phyloP scores from a whole-genome alignment of 2,329 filamentous ascomycete species.

The Colletotrichum gigasporum region DNA sequence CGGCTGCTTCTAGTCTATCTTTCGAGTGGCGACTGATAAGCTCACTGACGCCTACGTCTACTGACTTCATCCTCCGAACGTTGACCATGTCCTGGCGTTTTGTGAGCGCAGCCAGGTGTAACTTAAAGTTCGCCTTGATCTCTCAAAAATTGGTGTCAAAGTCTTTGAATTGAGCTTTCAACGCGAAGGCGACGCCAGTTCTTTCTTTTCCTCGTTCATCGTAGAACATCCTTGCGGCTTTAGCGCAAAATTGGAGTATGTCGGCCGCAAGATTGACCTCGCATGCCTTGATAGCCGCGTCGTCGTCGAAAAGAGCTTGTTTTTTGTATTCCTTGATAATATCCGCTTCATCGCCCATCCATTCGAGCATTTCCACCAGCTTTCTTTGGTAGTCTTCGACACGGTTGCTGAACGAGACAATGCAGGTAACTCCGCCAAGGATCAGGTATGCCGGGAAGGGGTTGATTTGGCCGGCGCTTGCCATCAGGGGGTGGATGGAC shows the following conservation, averaged over 20 bases:
- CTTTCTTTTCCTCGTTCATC: background rate
- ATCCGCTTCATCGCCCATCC: background rate
- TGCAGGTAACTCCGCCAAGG: slow-evolving; percentile 5
- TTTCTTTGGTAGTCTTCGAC: background rate
- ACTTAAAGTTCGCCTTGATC: background rate
- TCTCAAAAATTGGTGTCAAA: background rate
- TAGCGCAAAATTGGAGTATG: background rate
- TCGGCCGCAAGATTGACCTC: background rate
- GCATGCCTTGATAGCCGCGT: background rate
- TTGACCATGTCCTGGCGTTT: background rate
- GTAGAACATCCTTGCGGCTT: background rate
- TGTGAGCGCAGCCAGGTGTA: background rate
- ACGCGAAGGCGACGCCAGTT: background rate
- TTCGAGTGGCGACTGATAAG: too few relatives aligned
- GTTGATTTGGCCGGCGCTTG: background rate
- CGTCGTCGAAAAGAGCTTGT: background rate
- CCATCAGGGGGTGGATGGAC: background rate
- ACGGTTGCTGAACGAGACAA: background rate
- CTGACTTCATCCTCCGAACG: background rate
- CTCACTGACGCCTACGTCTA: background rate
- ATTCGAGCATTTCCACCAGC: background rate
- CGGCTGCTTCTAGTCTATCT: too few relatives aligned
- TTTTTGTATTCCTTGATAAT: background rate
- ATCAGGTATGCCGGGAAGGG: slow-evolving; percentile 2
- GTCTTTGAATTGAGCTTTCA: background rate